Base-by-base conservation (phyloP, 257 asterid genomes). In the Capsicum pubescens region DNA sequence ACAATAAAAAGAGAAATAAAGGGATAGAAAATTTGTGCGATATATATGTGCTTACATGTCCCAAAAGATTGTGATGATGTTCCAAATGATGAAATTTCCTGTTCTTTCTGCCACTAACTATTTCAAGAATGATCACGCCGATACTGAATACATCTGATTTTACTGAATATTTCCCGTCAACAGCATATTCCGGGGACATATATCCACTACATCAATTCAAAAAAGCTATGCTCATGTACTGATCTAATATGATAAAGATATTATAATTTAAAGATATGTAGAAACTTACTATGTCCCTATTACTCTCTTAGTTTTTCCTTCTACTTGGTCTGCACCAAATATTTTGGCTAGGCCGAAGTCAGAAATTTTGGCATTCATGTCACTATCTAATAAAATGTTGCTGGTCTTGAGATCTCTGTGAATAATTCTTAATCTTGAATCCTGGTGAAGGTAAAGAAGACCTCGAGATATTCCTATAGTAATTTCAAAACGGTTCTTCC, bases 381-480 rank as follows among this genome's bases (percentile, higher is more conserved):
- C 72, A 61, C 46, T 39, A 55, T 84, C 87, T 80, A 84, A 82
- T 54, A 84, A 80, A 16, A 84, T 80, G 72, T 84, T 84, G 58
- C 87, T 84, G 16, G 81, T 82, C 15, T 84, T 84, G 39, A 84
- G 84, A 79, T 84, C 87, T 36, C 83, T 42, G 61, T 84, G 87
- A 48, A 84, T 84, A 56, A 84, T 84, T 84, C 84, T 80, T 54
- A 84, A 55, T 67, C 87, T 55, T 19, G 87, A 84, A 36, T 84
- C 87, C 55, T 80, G 87, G 83, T 84, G 87, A n/a, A 84, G 84
- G 39, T 84, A 84, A n/a, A 84, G 87, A 42, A 84, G 80, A 19
- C 87, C 87, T 16, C 81, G 81, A n/a, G 81, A 78, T 26, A 84
- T 84, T 56, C 87, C 87, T 42, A 67, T 64, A 52, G 77, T 26